Base-by-base conservation (phyloP, 2,329 filamentous ascomycete genomes). In the Cladosporium sphaerospermum region DNA sequence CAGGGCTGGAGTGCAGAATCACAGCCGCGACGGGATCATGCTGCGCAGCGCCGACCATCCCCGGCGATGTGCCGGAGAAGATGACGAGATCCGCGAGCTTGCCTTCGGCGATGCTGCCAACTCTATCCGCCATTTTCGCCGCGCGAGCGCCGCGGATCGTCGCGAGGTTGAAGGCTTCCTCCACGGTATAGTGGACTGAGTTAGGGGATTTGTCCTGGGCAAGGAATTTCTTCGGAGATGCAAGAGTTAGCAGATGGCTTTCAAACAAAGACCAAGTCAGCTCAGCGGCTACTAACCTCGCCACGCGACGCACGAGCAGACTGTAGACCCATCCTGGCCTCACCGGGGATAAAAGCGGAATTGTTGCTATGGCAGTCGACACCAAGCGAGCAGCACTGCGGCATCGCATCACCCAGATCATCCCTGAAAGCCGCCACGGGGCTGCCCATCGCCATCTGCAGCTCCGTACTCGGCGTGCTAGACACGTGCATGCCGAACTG, bases 61-160 rank as follows among this genome's bases (percentile, higher is more conserved):
- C 63, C 1, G 73, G 69, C 43, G 66, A 72, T 14, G 64, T 40
- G 1, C 65, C 67, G 55, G 77, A 73, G 46, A 78, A 78, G 0
- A 80, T 65, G 2, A 77, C 66, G 0, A 81, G 54, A 61, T 80
- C 78, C 2, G 77, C 77, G 33, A 66, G 63, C 55, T 73, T 73
- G 0, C 76, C 75, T 10, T 70, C 71, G n/a, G 63, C 64, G 37
- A 81, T 65, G 14, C 68, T 71, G 0, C 76, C 77, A 19, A 78
- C 65, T 42, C 71, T 58, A 9, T 68, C 60, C 16, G 68, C 67
- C 68, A 77, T 67, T 1, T 71, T 67, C 3, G 71, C 62, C 0
- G 74, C 73, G 52, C 68, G 63, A 1, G 75, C 75, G 0, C 75
- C 75, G 1, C 67, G 64, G n/a, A 78, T 69, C 0, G 76, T 79